Evolutionary conservation across 768 basidiomycete species (phyloP), one percentile per base, ranked within the genome.

Genomic region (Mycena galopus): DNA sequence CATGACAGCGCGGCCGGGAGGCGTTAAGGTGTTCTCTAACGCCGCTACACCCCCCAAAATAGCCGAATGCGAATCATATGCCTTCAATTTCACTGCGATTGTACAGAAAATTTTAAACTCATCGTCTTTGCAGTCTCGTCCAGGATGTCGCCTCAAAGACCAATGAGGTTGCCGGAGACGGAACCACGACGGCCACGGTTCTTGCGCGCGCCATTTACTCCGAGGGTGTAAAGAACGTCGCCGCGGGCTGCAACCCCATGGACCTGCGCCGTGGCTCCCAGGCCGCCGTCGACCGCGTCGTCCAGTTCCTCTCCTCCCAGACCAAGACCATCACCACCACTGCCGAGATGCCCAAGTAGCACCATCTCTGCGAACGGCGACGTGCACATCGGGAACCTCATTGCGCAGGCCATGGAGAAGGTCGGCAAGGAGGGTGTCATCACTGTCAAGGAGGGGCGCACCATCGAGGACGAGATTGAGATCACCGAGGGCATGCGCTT

Each of bases 401-500:
- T 98, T 82, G 97, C 97, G 7, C 95, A 96, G 80, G 97, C 97
- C 1, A 99, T 98, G 97, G 97, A 99, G 85, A 98, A 98, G 83
- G 97, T 99, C 72, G 97, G 97, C 81, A 98, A 97, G 87, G 97
- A 99, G 85, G 97, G 97, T 82, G 97, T 99, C 79, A 99, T 99
- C 87, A 99, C 97, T 60, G 97, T 99, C 82, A 99, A 99, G 88
- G 97, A 99, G 83, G 97, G 97, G 53, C 92, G 94, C 77, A 99
- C 97, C 7, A 98, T 97, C 75, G 96, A 98, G 78, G 97, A 99
- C 80, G 96, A 98, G 84, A 98, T 98, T 80, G 97, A 99, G 82
- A 96, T 99, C 79, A 98, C 97, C 30, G 97, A 99, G 86, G 97
- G 97, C 83, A 99, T 99, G 97, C 92, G 96, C 79, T 98, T 99